Base-by-base conservation (phyloP, 108 stramenopile genomes). In the Pelagomonas calceolata region DNA sequence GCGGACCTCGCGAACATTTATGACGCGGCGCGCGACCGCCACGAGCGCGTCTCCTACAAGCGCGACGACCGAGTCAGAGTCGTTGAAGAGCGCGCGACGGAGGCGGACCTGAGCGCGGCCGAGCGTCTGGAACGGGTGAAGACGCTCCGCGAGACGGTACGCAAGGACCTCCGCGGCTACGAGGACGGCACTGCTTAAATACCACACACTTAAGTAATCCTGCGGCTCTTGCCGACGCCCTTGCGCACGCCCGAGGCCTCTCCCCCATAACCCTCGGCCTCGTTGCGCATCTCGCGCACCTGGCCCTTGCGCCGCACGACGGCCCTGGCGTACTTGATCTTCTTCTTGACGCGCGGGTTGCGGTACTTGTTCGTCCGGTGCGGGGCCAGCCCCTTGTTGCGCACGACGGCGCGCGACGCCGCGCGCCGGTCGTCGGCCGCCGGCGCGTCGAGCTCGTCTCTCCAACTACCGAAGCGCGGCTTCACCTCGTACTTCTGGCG, bases 311-410 rank as follows among this genome's bases (percentile, higher is more conserved):
- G 84, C 32, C 88, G 80, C 69, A 95, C 91, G 32, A 92, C 82
- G 0, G 94, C 94, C 78, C 93, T 92, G 35, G 91, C 88, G 81
- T 92, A 98, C 73, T 93, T 88, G 68, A 94, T 93, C 26, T 95
- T 81, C 79, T 98, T 96, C 87, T 96, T 96, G 73, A 95, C 92
- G 68, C 97, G 92, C 30, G 97, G 97, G 75, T 98, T 98, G 36
- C 97, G 83, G 74, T 95, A 95, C 68, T 94, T 82, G 79, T 95
- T 96, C 78, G 85, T 80, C 77, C 95, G 94, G 85, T 96, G 95
- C 30, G 97, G 83, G n/a, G 95, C 95, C 68, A 98, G 82, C 32
- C 97, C 97, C 45, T 92, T 79, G 74, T 98, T 98, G 81, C 94
- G 92, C 70, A 98, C 73, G 34, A 98, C 96, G 29, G 79, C 73